Base-by-base conservation (phyloP, 345 rosid species). In the Linum lewisii region DNA sequence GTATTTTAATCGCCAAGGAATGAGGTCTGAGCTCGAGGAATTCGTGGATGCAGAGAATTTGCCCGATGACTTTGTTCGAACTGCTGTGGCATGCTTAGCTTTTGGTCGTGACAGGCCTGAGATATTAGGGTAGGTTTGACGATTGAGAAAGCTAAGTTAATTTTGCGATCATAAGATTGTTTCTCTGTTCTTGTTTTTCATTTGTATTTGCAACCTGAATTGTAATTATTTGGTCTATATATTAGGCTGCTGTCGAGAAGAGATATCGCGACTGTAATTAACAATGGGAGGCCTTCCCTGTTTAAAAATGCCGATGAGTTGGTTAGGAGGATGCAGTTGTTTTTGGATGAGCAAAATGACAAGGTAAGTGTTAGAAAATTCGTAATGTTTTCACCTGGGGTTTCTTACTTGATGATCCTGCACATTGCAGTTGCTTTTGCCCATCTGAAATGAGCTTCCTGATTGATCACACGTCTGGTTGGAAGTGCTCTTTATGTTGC, bases 211-310 rank as follows among this genome's bases (percentile, higher is more conserved):
- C 24, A 24, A 11, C 55, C 54, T 37, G 51, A 24, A 26, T 61
- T 38, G 2, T 54, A 9, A 0, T 38, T 3, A 2, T 2, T 54
- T 44, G 19, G 23, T 22, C 13, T 45, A 23, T 69, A 2, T 22
- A 20, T 1, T 53, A 93, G 99, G 78, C 73, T 72, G 79, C 77
- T 93, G 32, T 66, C 95, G 23, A 78, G 78, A 79, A 80, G 78
- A 58, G 95, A 89, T 26, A 69, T 89, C 4, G 81, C 81, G 73
- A 78, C 78, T 56, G 66, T 93, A 62, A 86, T 84, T 34, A 74
- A 66, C 56, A 79, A 78, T 64, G 90, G 77, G 55, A 63, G 63
- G 54, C 94, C 97, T 0, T 79, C 73, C 62, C 66, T 87, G 69
- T 93, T 93, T 64, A 79, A 60, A 71, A 77, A 73, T 24, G 82